phyloP scores from a whole-genome alignment of 2,329 filamentous ascomycete genomes.

The Stemphylium vesicarium region DNA sequence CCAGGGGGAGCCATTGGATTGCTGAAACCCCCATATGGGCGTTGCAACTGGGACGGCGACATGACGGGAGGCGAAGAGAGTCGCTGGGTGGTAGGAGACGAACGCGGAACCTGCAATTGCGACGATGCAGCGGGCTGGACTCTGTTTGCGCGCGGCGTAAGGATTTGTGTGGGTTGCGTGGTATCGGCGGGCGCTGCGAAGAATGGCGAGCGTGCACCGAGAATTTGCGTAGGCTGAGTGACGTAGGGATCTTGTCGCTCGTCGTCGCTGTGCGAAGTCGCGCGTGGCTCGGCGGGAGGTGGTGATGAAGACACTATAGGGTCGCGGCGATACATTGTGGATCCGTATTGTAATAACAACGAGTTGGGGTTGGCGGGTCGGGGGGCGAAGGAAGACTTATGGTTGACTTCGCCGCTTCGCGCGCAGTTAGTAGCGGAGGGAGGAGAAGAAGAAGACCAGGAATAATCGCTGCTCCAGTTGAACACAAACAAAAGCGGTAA shows the following conservation, averaged over 20 bases:
- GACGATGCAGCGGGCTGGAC: constrained; percentile 35
- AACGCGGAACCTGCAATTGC: constrained; percentile 83
- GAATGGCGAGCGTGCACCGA: constrained; percentile 36
- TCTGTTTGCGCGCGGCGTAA: constrained; percentile 52
- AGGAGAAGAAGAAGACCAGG: constrained; percentile 6
- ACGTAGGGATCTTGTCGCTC: constrained; percentile 57
- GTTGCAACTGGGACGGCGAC: constrained; percentile 67
- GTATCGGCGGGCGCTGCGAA: constrained; percentile 50
- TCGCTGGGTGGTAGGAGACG: constrained; percentile 68
- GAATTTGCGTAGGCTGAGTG: constrained; percentile 49
- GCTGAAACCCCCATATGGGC: constrained; percentile 64
- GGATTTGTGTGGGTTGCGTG: constrained; percentile 65
- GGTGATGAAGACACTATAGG: constrained; percentile 46
- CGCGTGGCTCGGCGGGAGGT: constrained; percentile 19
- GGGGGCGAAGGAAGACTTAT: not conserved
- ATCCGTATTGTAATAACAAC: constrained; percentile 1
- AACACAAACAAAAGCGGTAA: constrained; percentile 21
- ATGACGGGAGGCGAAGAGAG: constrained; percentile 51
- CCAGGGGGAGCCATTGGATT: constrained; percentile 78
- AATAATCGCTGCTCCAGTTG: not conserved
- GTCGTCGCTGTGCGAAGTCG: constrained; percentile 52
- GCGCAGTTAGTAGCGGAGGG: not conserved
- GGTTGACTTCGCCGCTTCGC: constrained; percentile 5
- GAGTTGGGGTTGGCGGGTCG: not conserved
- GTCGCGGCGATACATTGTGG: constrained; percentile 42